A percentile compares a stretch with the other conserved stretches of the same genome.
Evolutionary conservation across 345 rosid species (phyloP).

Genomic region (Hypericum androsaemum): DNA sequence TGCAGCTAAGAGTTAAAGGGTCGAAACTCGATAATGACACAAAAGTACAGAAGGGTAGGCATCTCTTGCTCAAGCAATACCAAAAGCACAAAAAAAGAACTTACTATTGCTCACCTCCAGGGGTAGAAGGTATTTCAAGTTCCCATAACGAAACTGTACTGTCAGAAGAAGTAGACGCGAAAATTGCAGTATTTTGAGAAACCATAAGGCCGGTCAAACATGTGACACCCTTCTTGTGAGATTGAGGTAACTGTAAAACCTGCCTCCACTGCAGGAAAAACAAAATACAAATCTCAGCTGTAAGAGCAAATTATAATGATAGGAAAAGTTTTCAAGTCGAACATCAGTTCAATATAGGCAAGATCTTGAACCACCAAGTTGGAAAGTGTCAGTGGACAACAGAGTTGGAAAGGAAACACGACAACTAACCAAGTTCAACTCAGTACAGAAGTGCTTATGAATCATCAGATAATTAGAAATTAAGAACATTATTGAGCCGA

Average conservation of each 20-base stretch:
- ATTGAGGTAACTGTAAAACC: slow-evolving; percentile 54
- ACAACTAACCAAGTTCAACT: too few relatives aligned
- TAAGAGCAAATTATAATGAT: not conserved
- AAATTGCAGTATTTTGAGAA: slow-evolving; percentile 49
- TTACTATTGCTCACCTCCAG: slow-evolving; percentile 31
- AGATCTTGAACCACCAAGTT: too few relatives aligned
- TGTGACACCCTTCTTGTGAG: slow-evolving; percentile 83
- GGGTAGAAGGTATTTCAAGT: slow-evolving; percentile 35
- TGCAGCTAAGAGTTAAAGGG: too few relatives aligned
- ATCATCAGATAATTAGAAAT: too few relatives aligned
- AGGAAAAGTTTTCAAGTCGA: not conserved
- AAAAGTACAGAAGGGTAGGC: too few relatives aligned
- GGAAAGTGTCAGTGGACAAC: too few relatives aligned
- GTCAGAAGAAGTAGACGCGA: slow-evolving; percentile 84
- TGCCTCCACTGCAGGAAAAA: slow-evolving; percentile 52
- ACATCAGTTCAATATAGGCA: not conserved
- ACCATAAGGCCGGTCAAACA: slow-evolving; percentile 63
- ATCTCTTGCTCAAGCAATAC: too few relatives aligned
- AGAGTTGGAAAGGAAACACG: too few relatives aligned
- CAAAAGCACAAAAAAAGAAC: too few relatives aligned
- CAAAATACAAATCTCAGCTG: not conserved
- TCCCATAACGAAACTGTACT: slow-evolving; percentile 62
- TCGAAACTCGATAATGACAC: too few relatives aligned
- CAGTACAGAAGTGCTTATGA: too few relatives aligned
- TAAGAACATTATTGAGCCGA: too few relatives aligned